Conservation (phyloP, 192 early-diverging fungal genomes). For the Gamsiella multidivaricata region DNA sequence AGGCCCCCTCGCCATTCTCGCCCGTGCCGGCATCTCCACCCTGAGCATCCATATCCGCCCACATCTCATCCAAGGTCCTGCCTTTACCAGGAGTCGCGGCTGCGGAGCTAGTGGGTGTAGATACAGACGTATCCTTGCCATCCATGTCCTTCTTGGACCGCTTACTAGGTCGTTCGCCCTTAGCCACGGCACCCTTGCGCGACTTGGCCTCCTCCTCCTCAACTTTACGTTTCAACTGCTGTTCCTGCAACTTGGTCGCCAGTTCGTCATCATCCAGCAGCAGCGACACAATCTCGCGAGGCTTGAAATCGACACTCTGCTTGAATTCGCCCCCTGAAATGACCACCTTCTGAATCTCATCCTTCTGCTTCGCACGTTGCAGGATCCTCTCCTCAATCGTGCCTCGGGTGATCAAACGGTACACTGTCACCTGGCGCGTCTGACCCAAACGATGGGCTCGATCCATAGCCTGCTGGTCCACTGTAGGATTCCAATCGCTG, state of each 20-base stretch:
- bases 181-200: slow-evolving; percentile 16
- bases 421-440: slow-evolving; percentile 87
- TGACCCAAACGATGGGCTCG: slow-evolving; percentile 88
- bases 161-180: slow-evolving; percentile 25
- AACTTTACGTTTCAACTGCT: slow-evolving; percentile 66
- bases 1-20: neutral
- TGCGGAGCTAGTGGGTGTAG: slow-evolving; percentile 25
- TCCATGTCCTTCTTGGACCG: slow-evolving; percentile 28
- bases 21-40: neutral
- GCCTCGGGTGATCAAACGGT: slow-evolving; percentile 82
- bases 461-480: slow-evolving; percentile 94
- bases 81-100: slow-evolving; percentile 14
- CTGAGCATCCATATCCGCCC: slow-evolving; percentile 30
- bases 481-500: slow-evolving; percentile 92
- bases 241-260: slow-evolving; percentile 63
- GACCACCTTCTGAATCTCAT: slow-evolving; percentile 94
- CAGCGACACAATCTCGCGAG: slow-evolving; percentile 88
- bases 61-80: slow-evolving; percentile 45
- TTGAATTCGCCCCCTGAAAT: slow-evolving; percentile 91
- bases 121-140: slow-evolving; percentile 1
- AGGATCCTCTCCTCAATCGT: slow-evolving; percentile 88
- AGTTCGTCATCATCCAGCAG: slow-evolving; percentile 83
- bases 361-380: slow-evolving; percentile 86
- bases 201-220: slow-evolving; percentile 57
- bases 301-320: slow-evolving; percentile 83